Conservation (phyloP, 129 eudicot species). For the Oenanthe sinensis region DNA sequence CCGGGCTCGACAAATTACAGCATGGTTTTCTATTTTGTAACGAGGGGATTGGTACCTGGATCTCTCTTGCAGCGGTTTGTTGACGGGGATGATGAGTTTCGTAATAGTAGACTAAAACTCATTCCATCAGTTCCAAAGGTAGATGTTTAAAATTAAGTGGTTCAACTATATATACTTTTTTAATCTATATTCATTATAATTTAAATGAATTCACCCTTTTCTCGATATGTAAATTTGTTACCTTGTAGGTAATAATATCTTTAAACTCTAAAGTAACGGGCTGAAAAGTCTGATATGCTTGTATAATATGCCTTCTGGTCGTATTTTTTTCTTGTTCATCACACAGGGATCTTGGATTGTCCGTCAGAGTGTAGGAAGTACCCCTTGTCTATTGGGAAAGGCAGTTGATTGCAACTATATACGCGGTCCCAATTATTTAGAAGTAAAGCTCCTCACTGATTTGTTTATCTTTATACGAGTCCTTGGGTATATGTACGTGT, state of each 20-base stretch:
- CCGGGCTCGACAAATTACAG: slow-evolving; percentile 96
- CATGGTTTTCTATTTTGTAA: slow-evolving; percentile 89
- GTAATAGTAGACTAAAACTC: slow-evolving; percentile 88
- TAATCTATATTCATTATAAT: neutral
- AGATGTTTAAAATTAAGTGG: neutral
- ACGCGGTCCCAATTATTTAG: slow-evolving; percentile 85
- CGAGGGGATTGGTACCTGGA: slow-evolving; percentile 59
- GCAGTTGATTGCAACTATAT: slow-evolving; percentile 97
- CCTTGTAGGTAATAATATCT: neutral
- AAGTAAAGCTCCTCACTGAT: slow-evolving; percentile 32
- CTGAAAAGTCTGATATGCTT: neutral
- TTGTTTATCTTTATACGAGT: neutral
- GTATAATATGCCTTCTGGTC: neutral
- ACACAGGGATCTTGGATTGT: slow-evolving; percentile 98
- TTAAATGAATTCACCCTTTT: neutral
- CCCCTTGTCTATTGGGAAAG: slow-evolving; percentile 94
- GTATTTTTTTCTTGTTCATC: slow-evolving; percentile 2
- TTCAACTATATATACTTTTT: neutral
- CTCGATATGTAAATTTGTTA: neutral
- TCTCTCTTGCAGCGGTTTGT: slow-evolving; percentile 91
- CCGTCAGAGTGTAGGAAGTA: slow-evolving; percentile 98
- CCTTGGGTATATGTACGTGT: neutral
- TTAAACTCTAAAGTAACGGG: neutral
- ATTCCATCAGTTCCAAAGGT: slow-evolving; percentile 97
- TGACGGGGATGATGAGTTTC: slow-evolving; percentile 99